A percentile compares a stretch with the other conserved stretches of the same genome.
Evolutionary conservation across 2,329 filamentous ascomycete genomes (phyloP).

Genomic region (Pseudocercospora musae): DNA sequence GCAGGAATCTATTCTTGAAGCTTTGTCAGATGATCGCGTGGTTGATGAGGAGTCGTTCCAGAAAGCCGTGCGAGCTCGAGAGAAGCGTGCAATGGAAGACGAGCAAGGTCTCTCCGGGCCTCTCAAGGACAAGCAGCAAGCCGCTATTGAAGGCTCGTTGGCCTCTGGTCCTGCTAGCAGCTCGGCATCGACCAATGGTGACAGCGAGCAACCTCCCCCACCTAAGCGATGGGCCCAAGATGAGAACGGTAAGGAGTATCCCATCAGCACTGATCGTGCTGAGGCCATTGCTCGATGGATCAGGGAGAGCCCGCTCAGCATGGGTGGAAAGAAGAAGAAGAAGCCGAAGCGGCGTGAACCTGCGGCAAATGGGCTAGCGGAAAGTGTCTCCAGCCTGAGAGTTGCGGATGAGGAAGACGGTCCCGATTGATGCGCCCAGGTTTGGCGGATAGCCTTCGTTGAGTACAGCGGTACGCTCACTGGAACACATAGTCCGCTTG

Average conservation of each 20-base stretch:
- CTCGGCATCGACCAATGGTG: conserved; percentile 8
- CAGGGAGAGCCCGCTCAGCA: conserved; percentile 43
- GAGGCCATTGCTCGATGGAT: conserved; percentile 69
- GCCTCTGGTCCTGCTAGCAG: conserved; percentile 6
- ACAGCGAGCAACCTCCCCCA: conserved; percentile 17
- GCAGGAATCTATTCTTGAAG: conserved; percentile 64
- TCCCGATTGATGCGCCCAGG: conserved; percentile 17
- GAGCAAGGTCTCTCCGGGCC: conserved; percentile 45
- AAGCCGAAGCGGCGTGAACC: conserved; percentile 30
- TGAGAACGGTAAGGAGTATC: conserved; percentile 65
- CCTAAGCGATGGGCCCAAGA: conserved; percentile 62
- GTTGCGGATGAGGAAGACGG: conserved; percentile 25
- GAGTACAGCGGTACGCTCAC: not conserved
- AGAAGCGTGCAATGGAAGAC: conserved; percentile 55
- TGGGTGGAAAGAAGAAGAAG: conserved; percentile 39
- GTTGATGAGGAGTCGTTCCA: conserved; percentile 65
- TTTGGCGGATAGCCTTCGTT: not conserved
- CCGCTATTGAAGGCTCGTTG: conserved; percentile 1
- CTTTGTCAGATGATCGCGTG: conserved; percentile 64
- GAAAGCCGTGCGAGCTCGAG: conserved; percentile 59
- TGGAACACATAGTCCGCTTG: not conserved
- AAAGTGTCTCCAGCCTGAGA: conserved; percentile 14
- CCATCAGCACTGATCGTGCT: conserved; percentile 67
- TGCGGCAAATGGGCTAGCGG: conserved; percentile 9
- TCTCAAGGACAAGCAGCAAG: conserved; percentile 29